Percentiles rank a stretch among this genome's conserved stretches.
These are phyloP conservation scores for Scleromitrula shiraiana DNA, from an alignment of 2,329 filamentous ascomycete species.

Conservation along the genomic window DNA sequence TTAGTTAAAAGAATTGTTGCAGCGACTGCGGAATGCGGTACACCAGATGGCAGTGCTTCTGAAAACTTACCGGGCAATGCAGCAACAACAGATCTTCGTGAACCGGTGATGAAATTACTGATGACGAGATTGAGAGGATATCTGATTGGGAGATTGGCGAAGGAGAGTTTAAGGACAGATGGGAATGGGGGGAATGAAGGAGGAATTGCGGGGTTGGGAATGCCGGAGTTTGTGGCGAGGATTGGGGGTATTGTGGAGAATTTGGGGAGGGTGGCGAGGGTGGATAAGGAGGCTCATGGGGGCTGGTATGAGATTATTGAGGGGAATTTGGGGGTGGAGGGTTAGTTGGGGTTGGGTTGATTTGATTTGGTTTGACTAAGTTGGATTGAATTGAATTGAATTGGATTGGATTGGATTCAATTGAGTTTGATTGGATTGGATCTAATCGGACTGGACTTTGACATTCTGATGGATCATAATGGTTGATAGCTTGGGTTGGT, in stretches of 20 bases:
- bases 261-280: conserved; percentile 53
- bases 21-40: conserved; percentile 14
- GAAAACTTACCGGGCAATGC: neutral
- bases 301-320: conserved; percentile 55
- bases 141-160: conserved; percentile 52
- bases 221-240: conserved; percentile 65
- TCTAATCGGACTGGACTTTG: too few relatives aligned
- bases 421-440: too few relatives aligned
- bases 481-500: too few relatives aligned
- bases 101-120: conserved; percentile 56
- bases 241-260: conserved; percentile 64
- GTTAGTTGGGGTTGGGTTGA: neutral
- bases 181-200: conserved; percentile 39
- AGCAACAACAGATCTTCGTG: conserved; percentile 36
- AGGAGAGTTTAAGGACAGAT: conserved; percentile 57
- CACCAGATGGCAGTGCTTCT: neutral
- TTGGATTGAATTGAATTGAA: neutral
- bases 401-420: too few relatives aligned
- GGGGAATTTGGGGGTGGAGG: too few relatives aligned
- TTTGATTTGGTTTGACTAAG: neutral
- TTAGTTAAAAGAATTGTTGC: conserved; percentile 48
- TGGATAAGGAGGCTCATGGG: conserved; percentile 62
- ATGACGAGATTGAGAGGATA: conserved; percentile 60
- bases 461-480: too few relatives aligned
- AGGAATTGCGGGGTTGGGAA: conserved; percentile 58